Conservation (phyloP, 2,329 filamentous ascomycete species). For the Colletotrichum camelliae region DNA sequence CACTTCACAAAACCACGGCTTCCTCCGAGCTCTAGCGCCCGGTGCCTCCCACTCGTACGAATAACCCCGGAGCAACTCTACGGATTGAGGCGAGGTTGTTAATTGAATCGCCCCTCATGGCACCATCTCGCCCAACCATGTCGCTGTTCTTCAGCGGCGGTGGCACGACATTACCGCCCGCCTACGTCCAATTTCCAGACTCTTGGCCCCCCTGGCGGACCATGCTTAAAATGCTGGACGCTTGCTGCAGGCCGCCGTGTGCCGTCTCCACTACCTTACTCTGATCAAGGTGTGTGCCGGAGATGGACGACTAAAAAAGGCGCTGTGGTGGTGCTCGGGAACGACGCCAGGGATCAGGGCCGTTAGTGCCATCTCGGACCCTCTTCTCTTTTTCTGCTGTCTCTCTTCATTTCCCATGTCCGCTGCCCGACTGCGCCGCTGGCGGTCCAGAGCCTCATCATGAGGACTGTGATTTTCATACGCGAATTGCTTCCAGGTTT, state of each 20-base stretch:
- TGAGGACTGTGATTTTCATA: neutral
- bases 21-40: neutral
- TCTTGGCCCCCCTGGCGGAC: conserved; percentile 6
- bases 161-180: conserved; percentile 5
- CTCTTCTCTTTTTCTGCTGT: neutral
- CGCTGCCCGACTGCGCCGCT: neutral
- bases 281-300: conserved; percentile 3
- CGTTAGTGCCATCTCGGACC: neutral
- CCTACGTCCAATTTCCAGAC: conserved; percentile 7
- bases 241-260: neutral
- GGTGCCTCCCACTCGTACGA: neutral
- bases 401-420: neutral
- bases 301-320: conserved; percentile 4
- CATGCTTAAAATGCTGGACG: neutral
- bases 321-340: neutral
- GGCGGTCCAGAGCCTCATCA: neutral
- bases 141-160: neutral
- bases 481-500: neutral
- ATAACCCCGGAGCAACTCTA: neutral
- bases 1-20: neutral
- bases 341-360: conserved; percentile 1
- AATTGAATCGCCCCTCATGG: neutral
- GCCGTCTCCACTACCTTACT: conserved; percentile 5
- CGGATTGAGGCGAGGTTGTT: neutral
- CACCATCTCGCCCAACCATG: neutral